phyloP scores from a whole-genome alignment of 768 basidiomycete species.

The Phlebiopsis gigantea region DNA sequence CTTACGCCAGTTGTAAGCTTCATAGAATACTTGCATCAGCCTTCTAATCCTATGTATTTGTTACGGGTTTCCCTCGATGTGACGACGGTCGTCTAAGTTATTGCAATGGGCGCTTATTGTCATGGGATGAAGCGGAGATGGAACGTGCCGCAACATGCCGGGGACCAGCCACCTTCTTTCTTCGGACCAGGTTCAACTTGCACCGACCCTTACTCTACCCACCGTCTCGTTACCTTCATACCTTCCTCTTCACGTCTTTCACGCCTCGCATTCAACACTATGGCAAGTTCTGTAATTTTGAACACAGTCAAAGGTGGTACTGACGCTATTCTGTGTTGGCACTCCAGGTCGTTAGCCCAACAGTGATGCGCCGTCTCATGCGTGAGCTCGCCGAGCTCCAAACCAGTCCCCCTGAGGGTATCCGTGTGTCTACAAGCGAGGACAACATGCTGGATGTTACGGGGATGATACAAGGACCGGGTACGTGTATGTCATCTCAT shows the following conservation, averaged over 20 bases:
- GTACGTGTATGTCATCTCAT: constrained; percentile 38
- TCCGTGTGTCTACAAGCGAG: constrained; percentile 79
- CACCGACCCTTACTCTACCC: background rate
- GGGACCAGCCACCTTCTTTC: background rate
- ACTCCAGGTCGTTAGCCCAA: constrained; percentile 37
- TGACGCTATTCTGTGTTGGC: background rate
- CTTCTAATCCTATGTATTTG: too few species aligned
- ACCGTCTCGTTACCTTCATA: background rate
- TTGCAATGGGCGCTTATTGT: background rate
- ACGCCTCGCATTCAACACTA: background rate
- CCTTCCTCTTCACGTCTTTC: background rate
- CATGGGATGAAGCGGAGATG: background rate
- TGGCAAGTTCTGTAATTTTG: background rate
- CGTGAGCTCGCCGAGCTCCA: constrained; percentile 80
- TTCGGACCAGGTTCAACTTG: constrained; percentile 6
- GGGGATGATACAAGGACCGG: constrained; percentile 87
- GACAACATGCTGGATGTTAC: constrained; percentile 86
- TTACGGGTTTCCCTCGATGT: too few species aligned
- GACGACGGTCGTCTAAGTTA: background rate
- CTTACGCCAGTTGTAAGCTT: too few species aligned
- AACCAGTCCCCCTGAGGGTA: constrained; percentile 86
- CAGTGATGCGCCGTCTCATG: constrained; percentile 80
- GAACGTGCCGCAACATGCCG: constrained; percentile 1
- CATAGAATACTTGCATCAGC: too few species aligned
- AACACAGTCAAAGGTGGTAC: background rate